These are phyloP conservation scores for Platanthera guangdongensis DNA, from an alignment of 106 monocot species.

Conservation along the genomic window DNA sequence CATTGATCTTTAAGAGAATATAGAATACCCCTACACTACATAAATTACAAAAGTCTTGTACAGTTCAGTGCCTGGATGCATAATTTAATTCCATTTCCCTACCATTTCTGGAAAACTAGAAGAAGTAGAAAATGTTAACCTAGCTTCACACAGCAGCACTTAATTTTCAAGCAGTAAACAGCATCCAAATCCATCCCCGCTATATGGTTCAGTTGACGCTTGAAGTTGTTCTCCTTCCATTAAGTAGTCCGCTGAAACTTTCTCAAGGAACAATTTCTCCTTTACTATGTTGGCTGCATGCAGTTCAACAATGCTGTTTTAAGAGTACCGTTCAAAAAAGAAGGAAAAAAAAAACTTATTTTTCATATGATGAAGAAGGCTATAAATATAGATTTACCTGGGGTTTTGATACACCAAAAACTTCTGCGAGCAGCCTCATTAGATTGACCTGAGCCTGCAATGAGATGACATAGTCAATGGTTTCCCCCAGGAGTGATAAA, in stretches of 20 bases:
- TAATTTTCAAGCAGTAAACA: not conserved
- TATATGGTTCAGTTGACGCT: not conserved
- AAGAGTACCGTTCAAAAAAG: not conserved
- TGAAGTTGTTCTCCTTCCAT: not conserved
- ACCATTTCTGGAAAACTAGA: not conserved
- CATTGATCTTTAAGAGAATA: not conserved
- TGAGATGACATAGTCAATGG: slow-evolving; percentile 53
- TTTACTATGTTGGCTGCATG: not conserved
- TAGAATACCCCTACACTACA: not conserved
- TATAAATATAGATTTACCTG: slow-evolving; percentile 13
- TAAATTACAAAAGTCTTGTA: not conserved
- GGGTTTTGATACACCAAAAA: slow-evolving; percentile 10
- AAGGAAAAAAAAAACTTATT: not conserved
- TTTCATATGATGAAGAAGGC: not conserved
- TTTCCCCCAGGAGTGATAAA: slow-evolving; percentile 37
- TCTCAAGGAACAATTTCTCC: not conserved
- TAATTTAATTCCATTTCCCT: not conserved
- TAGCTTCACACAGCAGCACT: not conserved
- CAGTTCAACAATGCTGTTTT: not conserved
- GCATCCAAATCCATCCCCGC: not conserved
- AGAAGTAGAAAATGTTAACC: not conserved
- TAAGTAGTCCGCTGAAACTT: not conserved
- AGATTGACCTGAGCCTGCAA: slow-evolving; percentile 57
- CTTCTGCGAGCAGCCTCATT: slow-evolving; percentile 29
- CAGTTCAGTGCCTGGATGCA: slow-evolving; percentile 1